A percentile compares a stretch with the other conserved stretches of the same genome.
phyloP scores from a whole-genome alignment of 306 rosid species.

The Boehmeria nivea region DNA sequence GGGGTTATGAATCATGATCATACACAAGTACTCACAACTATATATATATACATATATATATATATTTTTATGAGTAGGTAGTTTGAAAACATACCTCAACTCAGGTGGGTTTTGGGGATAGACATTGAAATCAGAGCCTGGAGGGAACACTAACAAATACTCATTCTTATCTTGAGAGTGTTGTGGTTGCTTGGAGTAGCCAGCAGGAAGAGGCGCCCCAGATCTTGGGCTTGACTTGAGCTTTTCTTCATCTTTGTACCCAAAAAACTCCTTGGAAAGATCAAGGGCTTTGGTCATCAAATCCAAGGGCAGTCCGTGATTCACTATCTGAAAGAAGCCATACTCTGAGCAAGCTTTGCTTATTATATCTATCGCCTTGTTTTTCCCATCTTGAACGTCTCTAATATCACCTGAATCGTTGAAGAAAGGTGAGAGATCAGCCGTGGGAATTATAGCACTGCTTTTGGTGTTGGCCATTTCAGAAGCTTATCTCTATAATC shows the following conservation, averaged over 20 bases:
- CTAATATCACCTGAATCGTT: too few species aligned
- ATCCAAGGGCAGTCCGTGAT: constrained; percentile 35
- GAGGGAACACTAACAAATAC: constrained; percentile 33
- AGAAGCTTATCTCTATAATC: background rate
- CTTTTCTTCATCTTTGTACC: constrained; percentile 39
- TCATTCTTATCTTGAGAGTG: constrained; percentile 37
- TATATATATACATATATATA: too few species aligned
- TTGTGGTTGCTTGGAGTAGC: constrained; percentile 25
- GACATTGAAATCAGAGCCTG: constrained; percentile 27
- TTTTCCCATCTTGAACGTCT: constrained; percentile 21
- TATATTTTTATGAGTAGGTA: too few species aligned
- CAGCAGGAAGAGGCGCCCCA: constrained; percentile 38
- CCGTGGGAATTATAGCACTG: constrained; percentile 28
- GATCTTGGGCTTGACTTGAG: constrained; percentile 22
- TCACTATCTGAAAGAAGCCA: constrained; percentile 52
- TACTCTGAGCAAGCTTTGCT: constrained; percentile 33
- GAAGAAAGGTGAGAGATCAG: constrained; percentile 36
- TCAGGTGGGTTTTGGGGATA: constrained; percentile 40
- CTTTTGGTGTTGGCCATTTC: constrained; percentile 21
- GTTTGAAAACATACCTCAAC: constrained; percentile 17
- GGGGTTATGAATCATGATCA: too few species aligned
- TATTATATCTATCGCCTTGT: constrained; percentile 25
- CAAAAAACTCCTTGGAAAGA: constrained; percentile 33
- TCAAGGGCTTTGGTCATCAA: constrained; percentile 28
- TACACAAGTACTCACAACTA: too few species aligned